phyloP scores from a whole-genome alignment of 257 asterid genomes.

The Solanum bulbocastanum region DNA sequence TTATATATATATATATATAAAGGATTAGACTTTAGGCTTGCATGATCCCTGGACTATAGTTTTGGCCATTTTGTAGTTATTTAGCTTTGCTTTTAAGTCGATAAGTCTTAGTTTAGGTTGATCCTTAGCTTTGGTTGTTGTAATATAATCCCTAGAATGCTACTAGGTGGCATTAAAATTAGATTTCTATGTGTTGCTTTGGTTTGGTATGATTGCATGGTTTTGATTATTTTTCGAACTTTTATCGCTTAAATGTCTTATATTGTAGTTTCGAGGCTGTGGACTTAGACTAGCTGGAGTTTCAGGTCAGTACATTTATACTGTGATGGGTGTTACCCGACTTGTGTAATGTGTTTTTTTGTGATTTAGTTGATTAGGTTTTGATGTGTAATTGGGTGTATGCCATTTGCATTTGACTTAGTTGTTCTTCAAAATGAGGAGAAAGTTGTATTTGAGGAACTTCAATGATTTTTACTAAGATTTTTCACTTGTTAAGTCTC shows the following conservation, averaged over 20 bases:
- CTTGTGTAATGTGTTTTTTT: neutral
- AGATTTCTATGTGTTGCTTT: neutral
- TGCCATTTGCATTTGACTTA: neutral
- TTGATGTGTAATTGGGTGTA: neutral
- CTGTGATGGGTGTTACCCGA: neutral
- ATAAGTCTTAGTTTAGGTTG: neutral
- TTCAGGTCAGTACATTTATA: neutral
- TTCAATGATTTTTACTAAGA: neutral
- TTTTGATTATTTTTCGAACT: neutral
- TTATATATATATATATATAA: too few relatives aligned
- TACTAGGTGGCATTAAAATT: neutral
- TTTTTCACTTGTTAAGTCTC: neutral
- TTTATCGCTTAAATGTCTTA: too few relatives aligned
- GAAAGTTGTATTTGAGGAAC: neutral
- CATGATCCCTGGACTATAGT: neutral
- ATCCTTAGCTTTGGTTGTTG: neutral
- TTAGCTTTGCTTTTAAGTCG: neutral
- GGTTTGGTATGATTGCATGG: neutral
- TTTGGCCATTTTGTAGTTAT: neutral
- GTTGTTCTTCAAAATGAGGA: neutral
- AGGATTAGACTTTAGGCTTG: neutral
- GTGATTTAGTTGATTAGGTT: neutral
- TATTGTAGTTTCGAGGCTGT: neutral
- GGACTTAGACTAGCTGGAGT: neutral
- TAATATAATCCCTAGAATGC: neutral